Evolutionary conservation across 495 filamentous ascomycete genomes (phyloP).

Genomic region (Amphirosellinia nigrospora): DNA sequence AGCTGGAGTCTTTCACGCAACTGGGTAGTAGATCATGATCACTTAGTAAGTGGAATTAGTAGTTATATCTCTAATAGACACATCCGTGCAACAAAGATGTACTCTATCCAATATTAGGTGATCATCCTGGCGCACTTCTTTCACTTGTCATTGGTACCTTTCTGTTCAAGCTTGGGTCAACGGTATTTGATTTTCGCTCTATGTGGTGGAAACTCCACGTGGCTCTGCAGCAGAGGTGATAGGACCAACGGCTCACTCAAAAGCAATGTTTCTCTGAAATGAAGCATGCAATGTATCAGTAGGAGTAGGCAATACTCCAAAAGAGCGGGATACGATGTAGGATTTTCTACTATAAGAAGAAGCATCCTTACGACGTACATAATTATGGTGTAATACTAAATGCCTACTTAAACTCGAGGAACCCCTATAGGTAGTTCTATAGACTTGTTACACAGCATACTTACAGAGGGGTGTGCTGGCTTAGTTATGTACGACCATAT

Average conservation of each 20-base stretch:
- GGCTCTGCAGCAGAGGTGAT: not conserved
- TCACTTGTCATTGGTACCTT: not conserved
- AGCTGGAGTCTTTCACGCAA: not conserved
- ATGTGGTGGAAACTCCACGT: not conserved
- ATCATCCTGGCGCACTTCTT: not conserved
- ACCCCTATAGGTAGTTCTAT: not conserved
- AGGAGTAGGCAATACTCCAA: not conserved
- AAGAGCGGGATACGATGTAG: not conserved
- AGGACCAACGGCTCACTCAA: not conserved
- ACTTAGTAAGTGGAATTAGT: slow-evolving; percentile 3
- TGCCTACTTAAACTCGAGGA: not conserved
- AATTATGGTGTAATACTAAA: not conserved
- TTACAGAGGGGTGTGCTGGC: no score
- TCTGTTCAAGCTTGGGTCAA: not conserved
- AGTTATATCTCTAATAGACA: not conserved
- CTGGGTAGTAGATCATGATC: not conserved
- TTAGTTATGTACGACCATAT: no score
- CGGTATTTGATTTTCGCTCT: not conserved
- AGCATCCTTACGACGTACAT: not conserved
- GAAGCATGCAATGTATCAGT: no score
- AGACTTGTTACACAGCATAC: no score
- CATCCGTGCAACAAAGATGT: no score
- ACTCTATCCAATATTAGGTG: no score
- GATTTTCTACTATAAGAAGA: not conserved
- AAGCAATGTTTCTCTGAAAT: no score